Conservation (phyloP, 768 basidiomycete species). For the Filobasidium floriforme region DNA sequence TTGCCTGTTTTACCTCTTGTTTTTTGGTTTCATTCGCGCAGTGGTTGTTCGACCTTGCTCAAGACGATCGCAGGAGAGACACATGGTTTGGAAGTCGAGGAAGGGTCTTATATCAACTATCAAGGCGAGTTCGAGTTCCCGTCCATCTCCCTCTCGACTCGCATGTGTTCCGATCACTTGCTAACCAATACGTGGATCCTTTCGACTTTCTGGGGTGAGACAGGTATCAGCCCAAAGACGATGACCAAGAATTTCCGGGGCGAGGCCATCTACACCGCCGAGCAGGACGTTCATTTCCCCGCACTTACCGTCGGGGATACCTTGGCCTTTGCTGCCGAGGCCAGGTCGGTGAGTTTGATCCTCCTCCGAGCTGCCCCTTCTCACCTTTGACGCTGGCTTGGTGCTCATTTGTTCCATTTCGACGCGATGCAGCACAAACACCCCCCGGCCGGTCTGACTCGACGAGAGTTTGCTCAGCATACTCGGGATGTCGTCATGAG, state of each 20-base stretch:
- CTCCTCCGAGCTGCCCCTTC: no score
- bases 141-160: neutral
- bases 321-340: constrained; percentile 31
- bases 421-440: constrained; percentile 14
- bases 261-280: constrained; percentile 46
- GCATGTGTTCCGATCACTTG: no score
- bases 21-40: no score
- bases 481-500: constrained; percentile 55
- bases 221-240: constrained; percentile 47
- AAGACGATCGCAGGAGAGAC: constrained; percentile 51
- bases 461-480: constrained; percentile 45
- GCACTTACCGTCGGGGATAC: constrained; percentile 43
- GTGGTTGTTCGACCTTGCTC: constrained; percentile 49
- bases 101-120: constrained; percentile 36
- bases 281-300: constrained; percentile 47
- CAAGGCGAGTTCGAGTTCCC: constrained; percentile 30
- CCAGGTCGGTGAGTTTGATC: constrained; percentile 13
- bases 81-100: constrained; percentile 40
- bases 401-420: neutral
- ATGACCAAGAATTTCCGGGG: constrained; percentile 51
- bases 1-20: neutral
- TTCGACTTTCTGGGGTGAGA: no score
- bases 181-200: neutral
- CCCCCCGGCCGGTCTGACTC: constrained; percentile 42
- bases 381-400: no score